Evolutionary conservation across 306 rosid species (phyloP).

Genomic region (Astragalus membranaceus): DNA sequence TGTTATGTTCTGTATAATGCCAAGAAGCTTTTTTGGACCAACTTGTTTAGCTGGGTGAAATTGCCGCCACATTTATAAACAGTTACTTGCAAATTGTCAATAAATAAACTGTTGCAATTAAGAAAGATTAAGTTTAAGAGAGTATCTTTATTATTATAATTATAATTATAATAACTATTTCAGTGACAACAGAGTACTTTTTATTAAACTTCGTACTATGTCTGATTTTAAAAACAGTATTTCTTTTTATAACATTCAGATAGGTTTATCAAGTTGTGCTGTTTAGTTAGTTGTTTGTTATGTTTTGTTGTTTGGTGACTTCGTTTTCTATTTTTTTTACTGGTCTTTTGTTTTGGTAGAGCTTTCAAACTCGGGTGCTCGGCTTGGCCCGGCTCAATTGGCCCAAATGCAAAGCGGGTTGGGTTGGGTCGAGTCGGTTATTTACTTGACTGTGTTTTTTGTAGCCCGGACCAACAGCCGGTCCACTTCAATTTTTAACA

Average conservation of each 20-base stretch:
- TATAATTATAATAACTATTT: not conserved
- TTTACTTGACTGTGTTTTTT: no score
- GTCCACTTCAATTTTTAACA: no score
- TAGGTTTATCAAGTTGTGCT: not conserved
- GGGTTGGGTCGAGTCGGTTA: no score
- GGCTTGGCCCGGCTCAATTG: no score
- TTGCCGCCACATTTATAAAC: constrained; percentile 11
- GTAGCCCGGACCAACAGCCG: no score
- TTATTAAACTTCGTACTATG: not conserved
- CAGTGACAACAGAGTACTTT: not conserved
- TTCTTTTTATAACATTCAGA: not conserved
- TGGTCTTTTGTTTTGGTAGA: no score
- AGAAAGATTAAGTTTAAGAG: not conserved
- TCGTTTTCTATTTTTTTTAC: not conserved
- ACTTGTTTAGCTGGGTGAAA: constrained; percentile 3
- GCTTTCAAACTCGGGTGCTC: no score
- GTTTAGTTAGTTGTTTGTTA: not conserved
- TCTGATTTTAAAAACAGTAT: not conserved
- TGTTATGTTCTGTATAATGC: not conserved
- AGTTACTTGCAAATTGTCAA: not conserved
- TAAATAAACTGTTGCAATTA: not conserved
- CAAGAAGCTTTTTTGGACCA: constrained; percentile 8
- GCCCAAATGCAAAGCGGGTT: no score
- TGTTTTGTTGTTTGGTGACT: not conserved
- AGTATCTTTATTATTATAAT: not conserved